phyloP scores from a whole-genome alignment of 2,329 filamentous ascomycete species.

The Paraconiothyrium brasiliense region DNA sequence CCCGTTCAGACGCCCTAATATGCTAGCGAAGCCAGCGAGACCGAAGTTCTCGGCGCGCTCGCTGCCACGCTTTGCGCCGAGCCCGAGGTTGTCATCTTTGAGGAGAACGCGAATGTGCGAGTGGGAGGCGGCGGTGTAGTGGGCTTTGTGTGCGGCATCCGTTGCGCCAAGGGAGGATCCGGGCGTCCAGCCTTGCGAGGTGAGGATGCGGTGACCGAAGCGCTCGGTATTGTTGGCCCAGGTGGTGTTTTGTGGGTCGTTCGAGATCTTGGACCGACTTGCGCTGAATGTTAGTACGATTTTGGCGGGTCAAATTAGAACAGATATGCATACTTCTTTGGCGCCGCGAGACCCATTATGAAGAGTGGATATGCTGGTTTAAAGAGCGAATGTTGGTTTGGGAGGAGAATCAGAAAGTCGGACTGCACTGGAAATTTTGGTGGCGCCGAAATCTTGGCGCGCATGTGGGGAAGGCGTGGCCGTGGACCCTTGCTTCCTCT shows the following conservation, averaged over 20 bases:
- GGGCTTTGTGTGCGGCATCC: constrained; percentile 76
- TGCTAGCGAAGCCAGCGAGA: constrained; percentile 83
- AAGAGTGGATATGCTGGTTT: neutral
- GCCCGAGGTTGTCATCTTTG: constrained; percentile 90
- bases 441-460: constrained; percentile 42
- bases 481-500: constrained; percentile 9
- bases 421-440: constrained; percentile 36
- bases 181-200: constrained; percentile 88
- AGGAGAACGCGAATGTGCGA: constrained; percentile 85
- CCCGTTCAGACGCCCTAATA: constrained; percentile 89
- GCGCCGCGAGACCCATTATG: constrained; percentile 73
- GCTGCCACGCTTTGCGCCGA: constrained; percentile 81
- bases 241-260: constrained; percentile 94
- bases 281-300: constrained; percentile 20
- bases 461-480: constrained; percentile 28
- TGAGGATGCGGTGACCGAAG: constrained; percentile 91
- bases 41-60: constrained; percentile 78
- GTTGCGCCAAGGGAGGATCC: constrained; percentile 83
- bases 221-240: constrained; percentile 85
- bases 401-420: constrained; percentile 4
- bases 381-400: neutral
- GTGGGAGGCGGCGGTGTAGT: constrained; percentile 81
- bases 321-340: constrained; percentile 66
- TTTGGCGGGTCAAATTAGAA: neutral
- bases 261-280: constrained; percentile 76